A percentile compares a stretch with the other conserved stretches of the same genome.
Evolutionary conservation across 2,329 filamentous ascomycete genomes (phyloP).

Genomic region (Apiospora aurea): DNA sequence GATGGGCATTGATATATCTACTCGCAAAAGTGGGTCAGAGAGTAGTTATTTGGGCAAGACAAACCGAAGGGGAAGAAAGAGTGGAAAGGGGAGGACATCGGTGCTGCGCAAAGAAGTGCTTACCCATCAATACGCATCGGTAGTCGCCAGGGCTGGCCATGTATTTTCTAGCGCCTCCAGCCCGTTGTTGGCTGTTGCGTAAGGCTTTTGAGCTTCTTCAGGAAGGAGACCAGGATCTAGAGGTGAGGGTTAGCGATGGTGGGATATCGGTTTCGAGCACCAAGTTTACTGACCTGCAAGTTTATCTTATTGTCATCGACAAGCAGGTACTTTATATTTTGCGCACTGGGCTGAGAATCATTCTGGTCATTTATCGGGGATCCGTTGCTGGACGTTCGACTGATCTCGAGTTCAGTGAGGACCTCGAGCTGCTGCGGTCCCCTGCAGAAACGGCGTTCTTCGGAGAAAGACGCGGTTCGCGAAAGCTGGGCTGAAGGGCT

Average conservation of each 20-base stretch:
- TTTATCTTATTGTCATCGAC: constrained; percentile 53
- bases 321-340: constrained; percentile 39
- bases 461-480: neutral
- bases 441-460: constrained; percentile 13
- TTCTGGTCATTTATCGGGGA: constrained; percentile 21
- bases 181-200: constrained; percentile 46
- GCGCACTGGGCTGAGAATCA: neutral
- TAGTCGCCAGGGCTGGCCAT: constrained; percentile 30
- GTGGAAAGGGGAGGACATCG: neutral
- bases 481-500: neutral
- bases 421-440: constrained; percentile 13
- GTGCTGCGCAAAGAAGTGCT: no score
- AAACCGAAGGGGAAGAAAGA: neutral
- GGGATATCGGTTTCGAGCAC: neutral
- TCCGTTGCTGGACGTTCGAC: neutral
- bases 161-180: constrained; percentile 47
- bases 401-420: constrained; percentile 4
- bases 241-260: neutral
- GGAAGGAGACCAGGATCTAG: constrained; percentile 40
- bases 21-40: neutral
- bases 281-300: constrained; percentile 33
- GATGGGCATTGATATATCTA: constrained; percentile 55
- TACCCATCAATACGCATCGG: constrained; percentile 31
- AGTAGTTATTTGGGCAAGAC: neutral
- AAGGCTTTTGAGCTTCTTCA: constrained; percentile 43